Conservation (phyloP, 352 stramenopile species). For the Phytophthora constricta region DNA sequence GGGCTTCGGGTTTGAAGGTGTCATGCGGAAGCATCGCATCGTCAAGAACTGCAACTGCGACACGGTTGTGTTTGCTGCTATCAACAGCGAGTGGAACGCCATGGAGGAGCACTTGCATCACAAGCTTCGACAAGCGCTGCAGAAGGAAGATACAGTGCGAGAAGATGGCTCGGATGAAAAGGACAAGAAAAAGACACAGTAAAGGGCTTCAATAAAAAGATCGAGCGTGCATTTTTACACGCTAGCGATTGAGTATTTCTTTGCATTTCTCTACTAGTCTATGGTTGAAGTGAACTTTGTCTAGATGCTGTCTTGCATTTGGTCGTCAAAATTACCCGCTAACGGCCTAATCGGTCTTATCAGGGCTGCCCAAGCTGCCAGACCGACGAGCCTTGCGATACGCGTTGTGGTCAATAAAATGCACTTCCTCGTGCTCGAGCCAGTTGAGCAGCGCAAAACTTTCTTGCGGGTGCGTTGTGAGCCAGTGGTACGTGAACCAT, state of each 20-base stretch:
- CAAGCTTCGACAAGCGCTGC: constrained; percentile 37
- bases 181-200: constrained; percentile 49
- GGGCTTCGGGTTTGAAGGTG: constrained; percentile 89
- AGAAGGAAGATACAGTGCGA: constrained; percentile 23
- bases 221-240: no score
- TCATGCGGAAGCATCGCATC: constrained; percentile 88
- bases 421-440: constrained; percentile 84
- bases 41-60: constrained; percentile 87
- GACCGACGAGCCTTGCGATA: constrained; percentile 80
- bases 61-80: constrained; percentile 82
- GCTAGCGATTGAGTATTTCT: constrained; percentile 7
- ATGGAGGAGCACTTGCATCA: constrained; percentile 72
- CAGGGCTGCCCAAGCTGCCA: constrained; percentile 36
- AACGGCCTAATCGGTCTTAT: constrained; percentile 32
- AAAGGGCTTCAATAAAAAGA: constrained; percentile 8
- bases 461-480: constrained; percentile 63
- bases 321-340: constrained; percentile 3
- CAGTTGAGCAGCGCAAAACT: constrained; percentile 78
- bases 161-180: constrained; percentile 1
- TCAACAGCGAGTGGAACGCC: constrained; percentile 88
- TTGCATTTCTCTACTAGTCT: constrained; percentile 30
- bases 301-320: constrained; percentile 4
- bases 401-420: constrained; percentile 80
- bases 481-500: constrained; percentile 88
- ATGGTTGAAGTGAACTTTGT: constrained; percentile 31